phyloP scores from a whole-genome alignment of 2,329 filamentous ascomycete genomes.

The Verticillium longisporum region DNA sequence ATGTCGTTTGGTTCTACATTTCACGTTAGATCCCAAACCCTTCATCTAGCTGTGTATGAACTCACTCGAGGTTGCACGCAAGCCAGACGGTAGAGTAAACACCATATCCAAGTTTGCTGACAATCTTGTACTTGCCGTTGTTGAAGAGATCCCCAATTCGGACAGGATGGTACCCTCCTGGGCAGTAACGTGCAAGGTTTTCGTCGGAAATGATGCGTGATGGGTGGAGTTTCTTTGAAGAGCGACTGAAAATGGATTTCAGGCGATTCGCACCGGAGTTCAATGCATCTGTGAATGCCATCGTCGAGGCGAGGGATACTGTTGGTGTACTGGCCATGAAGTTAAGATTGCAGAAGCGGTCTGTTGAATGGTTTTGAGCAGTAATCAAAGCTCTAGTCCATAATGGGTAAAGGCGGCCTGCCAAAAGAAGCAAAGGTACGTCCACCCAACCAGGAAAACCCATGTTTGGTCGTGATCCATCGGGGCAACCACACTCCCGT shows the following conservation, averaged over 20 bases:
- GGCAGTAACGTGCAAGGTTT: slow-evolving; percentile 10
- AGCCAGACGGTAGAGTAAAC: slow-evolving; percentile 18
- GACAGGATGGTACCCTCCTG: slow-evolving; percentile 16
- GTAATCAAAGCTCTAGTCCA: no score
- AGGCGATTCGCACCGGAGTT: background rate
- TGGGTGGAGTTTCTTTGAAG: background rate
- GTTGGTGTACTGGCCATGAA: no score
- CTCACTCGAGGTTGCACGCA: slow-evolving; percentile 11
- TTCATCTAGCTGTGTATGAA: background rate
- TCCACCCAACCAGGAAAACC: no score
- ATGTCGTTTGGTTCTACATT: slow-evolving; percentile 9
- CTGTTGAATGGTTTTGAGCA: no score
- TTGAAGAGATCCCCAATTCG: slow-evolving; percentile 15
- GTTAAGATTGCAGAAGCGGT: no score
- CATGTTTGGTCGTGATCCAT: no score
- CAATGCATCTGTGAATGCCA: background rate
- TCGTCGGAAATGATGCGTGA: slow-evolving; percentile 7
- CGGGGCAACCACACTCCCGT: no score
- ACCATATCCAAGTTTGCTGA: slow-evolving; percentile 19
- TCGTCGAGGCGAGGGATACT: background rate
- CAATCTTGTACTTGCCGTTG: slow-evolving; percentile 11
- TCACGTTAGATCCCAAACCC: background rate
- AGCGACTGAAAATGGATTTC: background rate
- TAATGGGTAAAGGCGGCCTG: no score
- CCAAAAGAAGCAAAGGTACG: no score